Percentiles rank a stretch among this genome's conserved stretches.
phyloP scores from a whole-genome alignment of 2,329 filamentous ascomycete genomes.

The Pseudogymnoascus sp. region DNA sequence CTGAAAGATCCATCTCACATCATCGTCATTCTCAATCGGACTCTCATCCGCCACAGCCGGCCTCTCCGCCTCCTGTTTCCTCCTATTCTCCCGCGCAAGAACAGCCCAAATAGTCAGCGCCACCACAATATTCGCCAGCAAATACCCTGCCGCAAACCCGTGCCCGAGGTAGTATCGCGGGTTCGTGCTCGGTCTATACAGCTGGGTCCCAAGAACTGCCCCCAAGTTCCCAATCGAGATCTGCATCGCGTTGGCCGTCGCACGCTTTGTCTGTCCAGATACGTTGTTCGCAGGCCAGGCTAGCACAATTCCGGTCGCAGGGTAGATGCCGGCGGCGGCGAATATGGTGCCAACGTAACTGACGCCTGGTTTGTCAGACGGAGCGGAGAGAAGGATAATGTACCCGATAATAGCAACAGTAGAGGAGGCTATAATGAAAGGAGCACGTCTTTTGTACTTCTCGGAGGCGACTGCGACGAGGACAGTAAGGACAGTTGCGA shows the following conservation, averaged over 20 bases:
- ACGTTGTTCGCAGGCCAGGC: slow-evolving; percentile 68
- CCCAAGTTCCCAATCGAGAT: slow-evolving; percentile 65
- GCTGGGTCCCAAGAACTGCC: slow-evolving; percentile 60
- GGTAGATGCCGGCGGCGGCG: slow-evolving; percentile 60
- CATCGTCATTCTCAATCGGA: slow-evolving; percentile 46
- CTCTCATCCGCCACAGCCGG: slow-evolving; percentile 49
- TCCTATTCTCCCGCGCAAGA: slow-evolving; percentile 50
- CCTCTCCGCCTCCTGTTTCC: slow-evolving; percentile 41
- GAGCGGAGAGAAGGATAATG: slow-evolving; percentile 47
- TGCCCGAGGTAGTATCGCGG: slow-evolving; percentile 61
- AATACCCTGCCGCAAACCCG: slow-evolving; percentile 56
- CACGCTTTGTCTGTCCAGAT: slow-evolving; percentile 61
- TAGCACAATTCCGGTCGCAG: slow-evolving; percentile 53
- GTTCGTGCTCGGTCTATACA: slow-evolving; percentile 53
- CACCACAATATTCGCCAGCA: slow-evolving; percentile 50
- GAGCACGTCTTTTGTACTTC: slow-evolving; percentile 45
- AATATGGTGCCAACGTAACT: slow-evolving; percentile 57
- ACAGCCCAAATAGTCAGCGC: slow-evolving; percentile 45
- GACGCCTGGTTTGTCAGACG: slow-evolving; percentile 42
- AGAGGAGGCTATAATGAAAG: slow-evolving; percentile 55
- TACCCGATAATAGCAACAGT: slow-evolving; percentile 55
- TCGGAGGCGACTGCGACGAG: slow-evolving; percentile 54
- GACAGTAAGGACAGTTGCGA: slow-evolving; percentile 54
- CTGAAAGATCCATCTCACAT: slow-evolving; percentile 57
- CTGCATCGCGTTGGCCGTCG: slow-evolving; percentile 61